Evolutionary conservation across 257 asterid genomes (phyloP), one percentile per base, ranked within the genome.

Genomic region (Vinca minor): DNA sequence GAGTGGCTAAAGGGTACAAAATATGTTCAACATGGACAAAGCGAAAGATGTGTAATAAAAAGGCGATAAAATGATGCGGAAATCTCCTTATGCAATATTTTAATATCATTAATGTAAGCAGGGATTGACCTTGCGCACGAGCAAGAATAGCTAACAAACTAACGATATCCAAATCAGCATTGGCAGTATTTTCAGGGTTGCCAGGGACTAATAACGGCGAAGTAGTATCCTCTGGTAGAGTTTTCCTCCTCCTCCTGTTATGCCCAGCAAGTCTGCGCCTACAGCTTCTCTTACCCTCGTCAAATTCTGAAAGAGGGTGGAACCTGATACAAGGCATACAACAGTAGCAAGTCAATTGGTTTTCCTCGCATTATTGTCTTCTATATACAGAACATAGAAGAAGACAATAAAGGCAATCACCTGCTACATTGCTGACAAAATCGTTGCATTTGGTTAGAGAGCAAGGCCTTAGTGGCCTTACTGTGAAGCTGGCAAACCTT

Each of bases 211-310:
- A 62, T 67, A 73, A 63, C 35, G 67, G 80, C 44, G 86, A 74
- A 25, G 79, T 46, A 64, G 75, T 72, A 41, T 86, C 96, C 66
- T 91, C 95, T 17, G 89, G 94, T 67, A 84, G 87, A 62, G 89
- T 86, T 78, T 91, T 91, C 76, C 98, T 86, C 78, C 98, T 86
- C 88, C 98, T 82, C 77, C 88, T 74, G 77, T 91, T 91, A 74
- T 91, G 98, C 52, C 98, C 98, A 65, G 98, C 98, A 47, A 91
- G 92, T 67, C 96, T 81, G 32, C 96, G 89, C 78, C 98, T 85
- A 73, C 98, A 91, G 69, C 98, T 91, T 79, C 98, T 80, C 77
- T 91, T 91, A 31, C 95, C 98, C 83, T 88, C 98, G 0, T 91
- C 98, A 68, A 91, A 91, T 75, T 91, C 98, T 42, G 85, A 63